These are phyloP conservation scores for Pseudonitzschia multistriata DNA, from an alignment of 108 stramenopile genomes.

Conservation along the genomic window DNA sequence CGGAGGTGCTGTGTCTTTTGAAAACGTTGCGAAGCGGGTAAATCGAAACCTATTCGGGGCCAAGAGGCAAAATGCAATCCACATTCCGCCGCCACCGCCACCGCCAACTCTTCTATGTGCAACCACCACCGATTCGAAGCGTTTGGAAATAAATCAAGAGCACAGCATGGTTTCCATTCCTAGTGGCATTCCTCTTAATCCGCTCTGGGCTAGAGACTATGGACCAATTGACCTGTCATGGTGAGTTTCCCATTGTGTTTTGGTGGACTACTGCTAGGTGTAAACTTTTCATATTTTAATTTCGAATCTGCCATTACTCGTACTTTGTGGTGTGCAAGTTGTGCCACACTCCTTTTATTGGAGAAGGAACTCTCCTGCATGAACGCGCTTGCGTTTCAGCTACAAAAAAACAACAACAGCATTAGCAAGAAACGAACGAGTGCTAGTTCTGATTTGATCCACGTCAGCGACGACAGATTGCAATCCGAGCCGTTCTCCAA, in stretches of 20 bases:
- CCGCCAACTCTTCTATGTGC: not conserved
- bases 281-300: not conserved
- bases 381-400: no score
- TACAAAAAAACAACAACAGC: no score
- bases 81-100: not conserved
- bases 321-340: not conserved
- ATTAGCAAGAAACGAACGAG: no score
- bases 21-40: not conserved
- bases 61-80: not conserved
- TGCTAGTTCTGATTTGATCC: no score
- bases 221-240: not conserved
- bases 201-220: not conserved
- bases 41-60: not conserved
- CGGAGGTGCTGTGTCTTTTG: not conserved
- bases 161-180: not conserved
- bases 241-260: constrained; percentile 3
- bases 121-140: not conserved
- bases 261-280: not conserved
- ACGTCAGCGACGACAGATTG: no score
- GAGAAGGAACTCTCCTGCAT: no score
- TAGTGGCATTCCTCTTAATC: not conserved
- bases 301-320: no score
- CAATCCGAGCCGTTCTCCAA: no score
- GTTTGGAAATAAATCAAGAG: not conserved
- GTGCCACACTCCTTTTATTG: not conserved